Evolutionary conservation across 2,329 filamentous ascomycete species (phyloP), one percentile per base, ranked within the genome.

Genomic region (Lasiodiplodia hormozganensis): DNA sequence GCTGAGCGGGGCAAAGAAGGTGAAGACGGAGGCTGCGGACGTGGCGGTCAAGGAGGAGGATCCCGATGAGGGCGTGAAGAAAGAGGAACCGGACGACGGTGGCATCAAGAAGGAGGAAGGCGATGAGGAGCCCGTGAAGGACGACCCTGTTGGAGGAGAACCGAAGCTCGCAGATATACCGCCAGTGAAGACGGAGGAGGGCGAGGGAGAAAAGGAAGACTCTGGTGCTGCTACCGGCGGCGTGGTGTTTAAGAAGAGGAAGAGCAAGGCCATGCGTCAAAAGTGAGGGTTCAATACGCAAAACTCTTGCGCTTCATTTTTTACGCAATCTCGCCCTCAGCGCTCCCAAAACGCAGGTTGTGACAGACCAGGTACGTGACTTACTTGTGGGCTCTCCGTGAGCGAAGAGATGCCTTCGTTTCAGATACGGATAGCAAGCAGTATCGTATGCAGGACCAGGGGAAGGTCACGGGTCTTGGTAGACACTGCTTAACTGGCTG

Each of bases 181-280:
- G 6, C 64, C 43, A 1, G 70, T 70, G 2, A 72, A 72, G 18
- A 57, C 65, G 40, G 69, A 68, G 31, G 68, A 71, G 57, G 72
- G 36, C 3, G 43, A 28, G 31, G 60, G 72, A 74, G 57, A 40
- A 58, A 69, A 72, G 25, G 76, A 73, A n/a, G 73, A 74, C 36
- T 72, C 72, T 21, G 70, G 69, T 3, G 69, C 72, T 6, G 73
- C 73, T 47, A 68, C 72, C 6, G 73, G 73, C 51, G 83, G 86
- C 2, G 85, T 93, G 2, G 82, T 93, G 3, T 96, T 95, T 80
- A 95, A 94, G 81, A 94, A 94, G 82, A 84, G 92, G 66, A 95
- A 93, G 75, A 84, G 88, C 16, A 91, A 89, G 82, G 87, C 85
- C 62, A 83, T 89, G 43, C 85, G 88, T 23, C 86, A 89, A 72